These are phyloP conservation scores for Talaromyces amestolkiae DNA, from an alignment of 2,329 filamentous ascomycete species.

Conservation along the genomic window DNA sequence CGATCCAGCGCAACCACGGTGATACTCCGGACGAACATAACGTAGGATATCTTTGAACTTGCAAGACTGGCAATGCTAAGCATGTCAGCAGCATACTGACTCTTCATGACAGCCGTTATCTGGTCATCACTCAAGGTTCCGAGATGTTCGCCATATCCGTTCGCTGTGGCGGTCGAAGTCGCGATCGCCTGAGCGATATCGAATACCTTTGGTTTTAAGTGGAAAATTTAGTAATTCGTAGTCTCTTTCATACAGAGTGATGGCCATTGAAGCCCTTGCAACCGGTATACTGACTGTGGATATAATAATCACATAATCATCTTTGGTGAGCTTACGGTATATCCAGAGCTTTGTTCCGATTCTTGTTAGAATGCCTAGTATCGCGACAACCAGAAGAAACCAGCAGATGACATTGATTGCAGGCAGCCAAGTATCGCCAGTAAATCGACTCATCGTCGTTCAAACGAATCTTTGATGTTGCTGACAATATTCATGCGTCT, in stretches of 20 bases:
- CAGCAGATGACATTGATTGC: constrained; percentile 29
- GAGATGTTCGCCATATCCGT: constrained; percentile 27
- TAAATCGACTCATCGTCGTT: constrained; percentile 39
- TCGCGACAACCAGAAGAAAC: constrained; percentile 28
- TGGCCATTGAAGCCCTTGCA: neutral
- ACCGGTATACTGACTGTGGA: constrained; percentile 22
- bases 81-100: constrained; percentile 26
- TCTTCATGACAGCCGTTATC: constrained; percentile 25
- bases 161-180: constrained; percentile 24
- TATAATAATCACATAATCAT: constrained; percentile 25
- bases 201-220: constrained; percentile 4
- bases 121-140: constrained; percentile 14
- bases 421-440: constrained; percentile 35
- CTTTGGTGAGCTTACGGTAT: constrained; percentile 24
- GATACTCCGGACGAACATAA: constrained; percentile 26
- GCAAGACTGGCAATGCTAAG: constrained; percentile 26
- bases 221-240: neutral
- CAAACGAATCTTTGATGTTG: neutral
- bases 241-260: neutral
- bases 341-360: constrained; percentile 27
- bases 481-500: neutral
- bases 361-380: constrained; percentile 26
- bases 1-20: constrained; percentile 24
- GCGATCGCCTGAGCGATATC: constrained; percentile 25
- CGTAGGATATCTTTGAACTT: constrained; percentile 27